Conservation (phyloP, 768 basidiomycete genomes). For the Leccinum broughii region DNA sequence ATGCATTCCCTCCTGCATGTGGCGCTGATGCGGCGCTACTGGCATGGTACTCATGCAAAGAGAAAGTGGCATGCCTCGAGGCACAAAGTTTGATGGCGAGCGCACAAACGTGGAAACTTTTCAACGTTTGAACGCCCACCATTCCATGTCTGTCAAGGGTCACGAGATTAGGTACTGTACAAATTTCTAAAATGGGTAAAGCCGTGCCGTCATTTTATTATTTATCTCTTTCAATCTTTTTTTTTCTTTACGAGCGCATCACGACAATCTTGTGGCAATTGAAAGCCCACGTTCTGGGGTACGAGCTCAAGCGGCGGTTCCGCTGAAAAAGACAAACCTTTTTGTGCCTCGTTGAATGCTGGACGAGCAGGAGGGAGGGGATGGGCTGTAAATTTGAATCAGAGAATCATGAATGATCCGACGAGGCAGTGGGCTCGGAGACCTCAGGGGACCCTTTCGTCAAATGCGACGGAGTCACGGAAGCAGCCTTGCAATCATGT, state of each 20-base stretch:
- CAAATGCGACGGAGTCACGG: background rate
- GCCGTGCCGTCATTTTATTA: slow-evolving; percentile 5
- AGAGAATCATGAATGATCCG: slow-evolving; percentile 15
- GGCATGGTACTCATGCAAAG: background rate
- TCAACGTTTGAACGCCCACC: background rate
- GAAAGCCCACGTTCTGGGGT: slow-evolving; percentile 33
- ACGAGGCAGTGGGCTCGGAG: slow-evolving; percentile 1
- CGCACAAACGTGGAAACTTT: slow-evolving; percentile 3
- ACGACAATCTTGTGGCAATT: slow-evolving; percentile 6
- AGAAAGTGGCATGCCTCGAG: slow-evolving; percentile 26
- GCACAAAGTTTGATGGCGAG: slow-evolving; percentile 29
- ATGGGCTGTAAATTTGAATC: background rate
- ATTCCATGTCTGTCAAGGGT: slow-evolving; percentile 10
- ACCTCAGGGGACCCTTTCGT: background rate
- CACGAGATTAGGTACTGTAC: slow-evolving; percentile 13
- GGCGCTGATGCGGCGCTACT: slow-evolving; percentile 15
- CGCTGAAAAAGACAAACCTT: slow-evolving; percentile 6
- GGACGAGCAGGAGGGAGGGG: background rate
- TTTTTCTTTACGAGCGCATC: slow-evolving; percentile 3
- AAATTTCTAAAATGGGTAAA: slow-evolving; percentile 9
- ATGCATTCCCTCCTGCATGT: slow-evolving; percentile 16
- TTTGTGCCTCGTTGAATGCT: background rate
- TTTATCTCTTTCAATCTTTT: background rate
- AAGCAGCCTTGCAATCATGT: slow-evolving; percentile 1
- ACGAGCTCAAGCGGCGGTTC: slow-evolving; percentile 22